Conservation (phyloP, 352 stramenopile genomes). For the Phytophthora aleatoria region DNA sequence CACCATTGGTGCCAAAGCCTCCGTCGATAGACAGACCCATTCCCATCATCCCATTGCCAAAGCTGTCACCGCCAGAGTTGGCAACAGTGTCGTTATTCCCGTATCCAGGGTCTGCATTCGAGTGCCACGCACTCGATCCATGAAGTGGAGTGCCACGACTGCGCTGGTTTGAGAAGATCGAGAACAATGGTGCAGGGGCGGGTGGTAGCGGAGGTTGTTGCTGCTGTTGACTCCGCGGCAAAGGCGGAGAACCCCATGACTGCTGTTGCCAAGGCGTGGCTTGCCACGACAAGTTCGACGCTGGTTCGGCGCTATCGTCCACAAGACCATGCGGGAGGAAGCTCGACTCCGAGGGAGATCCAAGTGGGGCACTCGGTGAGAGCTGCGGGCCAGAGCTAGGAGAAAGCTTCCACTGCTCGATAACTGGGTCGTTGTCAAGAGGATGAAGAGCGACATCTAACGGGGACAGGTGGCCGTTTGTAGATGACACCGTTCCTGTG, state of each 20-base stretch:
- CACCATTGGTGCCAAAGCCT: conserved; percentile 33
- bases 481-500: conserved; percentile 19
- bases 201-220: conserved; percentile 46
- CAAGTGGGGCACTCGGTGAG: conserved; percentile 44
- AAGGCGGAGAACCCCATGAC: conserved; percentile 50
- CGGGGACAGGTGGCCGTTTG: conserved; percentile 56
- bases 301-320: conserved; percentile 28
- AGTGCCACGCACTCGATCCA: conserved; percentile 42
- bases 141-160: conserved; percentile 28
- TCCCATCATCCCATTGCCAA: conserved; percentile 56
- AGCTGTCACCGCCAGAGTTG: conserved; percentile 39
- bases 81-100: conserved; percentile 20
- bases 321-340: conserved; percentile 53
- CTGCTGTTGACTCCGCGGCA: conserved; percentile 35
- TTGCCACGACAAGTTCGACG: conserved; percentile 55
- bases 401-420: conserved; percentile 84
- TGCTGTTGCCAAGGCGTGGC: conserved; percentile 60
- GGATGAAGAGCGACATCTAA: conserved; percentile 56
- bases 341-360: conserved; percentile 48
- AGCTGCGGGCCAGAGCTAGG: conserved; percentile 52
- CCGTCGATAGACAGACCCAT: conserved; percentile 44
- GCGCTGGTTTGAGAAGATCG: conserved; percentile 58
- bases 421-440: conserved; percentile 65
- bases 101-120: conserved; percentile 26
- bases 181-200: conserved; percentile 54